A percentile compares a stretch with the other conserved stretches of the same genome.
Evolutionary conservation across 148 eudicot genomes (phyloP).

Genomic region (Hydrangea macrophylla): DNA sequence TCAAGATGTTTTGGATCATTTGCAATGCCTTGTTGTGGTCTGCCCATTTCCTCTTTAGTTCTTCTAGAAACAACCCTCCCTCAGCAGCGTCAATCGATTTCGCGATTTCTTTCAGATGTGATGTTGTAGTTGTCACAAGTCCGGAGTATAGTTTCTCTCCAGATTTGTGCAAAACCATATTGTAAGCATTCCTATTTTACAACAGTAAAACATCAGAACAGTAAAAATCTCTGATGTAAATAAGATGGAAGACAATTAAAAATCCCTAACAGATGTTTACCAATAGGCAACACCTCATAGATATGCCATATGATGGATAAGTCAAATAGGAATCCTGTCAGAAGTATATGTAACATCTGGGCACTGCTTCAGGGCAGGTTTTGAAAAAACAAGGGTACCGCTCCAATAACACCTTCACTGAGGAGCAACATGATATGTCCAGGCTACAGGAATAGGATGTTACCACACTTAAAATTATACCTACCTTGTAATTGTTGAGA

Average conservation of each 20-base stretch:
- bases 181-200: slow-evolving; percentile 63
- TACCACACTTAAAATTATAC: too few species aligned
- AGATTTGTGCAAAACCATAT: slow-evolving; percentile 80
- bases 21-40: slow-evolving; percentile 77
- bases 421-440: too few species aligned
- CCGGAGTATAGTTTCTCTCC: slow-evolving; percentile 73
- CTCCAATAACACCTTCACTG: too few species aligned
- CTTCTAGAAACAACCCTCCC: slow-evolving; percentile 67
- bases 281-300: too few species aligned
- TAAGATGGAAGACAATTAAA: neutral
- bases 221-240: neutral
- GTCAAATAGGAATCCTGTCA: neutral
- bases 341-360: neutral
- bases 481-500: too few species aligned
- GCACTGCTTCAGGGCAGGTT: too few species aligned
- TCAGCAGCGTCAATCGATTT: slow-evolving; percentile 58
- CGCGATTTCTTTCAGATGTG: slow-evolving; percentile 56
- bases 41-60: slow-evolving; percentile 66
- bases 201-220: neutral
- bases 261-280: too few species aligned
- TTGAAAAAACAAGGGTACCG: too few species aligned
- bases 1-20: slow-evolving; percentile 71
- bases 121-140: slow-evolving; percentile 60
- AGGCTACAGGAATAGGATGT: too few species aligned
- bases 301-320: neutral